Evolutionary conservation across 1,284 basidiomycete genomes (phyloP).

Genomic region (Coriolopsis trogii): DNA sequence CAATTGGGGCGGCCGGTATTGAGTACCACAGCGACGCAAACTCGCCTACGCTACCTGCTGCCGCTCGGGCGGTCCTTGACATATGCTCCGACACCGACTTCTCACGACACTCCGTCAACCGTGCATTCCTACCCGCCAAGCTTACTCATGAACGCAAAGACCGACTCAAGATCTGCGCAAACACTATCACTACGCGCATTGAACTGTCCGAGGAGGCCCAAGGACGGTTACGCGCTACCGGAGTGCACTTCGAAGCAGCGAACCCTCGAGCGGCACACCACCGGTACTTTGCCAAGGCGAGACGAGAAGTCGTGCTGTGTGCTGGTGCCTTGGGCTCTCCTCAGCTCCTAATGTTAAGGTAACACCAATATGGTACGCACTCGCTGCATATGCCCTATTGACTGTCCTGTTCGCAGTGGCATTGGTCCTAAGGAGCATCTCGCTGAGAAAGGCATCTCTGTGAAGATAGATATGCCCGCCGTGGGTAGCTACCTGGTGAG

Average conservation of each 20-base stretch:
- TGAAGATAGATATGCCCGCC: constrained; percentile 35
- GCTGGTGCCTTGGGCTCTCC: constrained; percentile 38
- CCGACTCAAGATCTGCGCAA: constrained; percentile 33
- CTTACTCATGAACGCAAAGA: constrained; percentile 22
- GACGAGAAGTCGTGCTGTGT: constrained; percentile 35
- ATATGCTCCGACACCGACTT: constrained; percentile 27
- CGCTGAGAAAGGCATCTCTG: constrained; percentile 28
- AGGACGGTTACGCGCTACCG: constrained; percentile 1
- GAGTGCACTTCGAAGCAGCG: constrained; percentile 19
- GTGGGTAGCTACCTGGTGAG: constrained; percentile 34
- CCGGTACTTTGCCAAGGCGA: constrained; percentile 24
- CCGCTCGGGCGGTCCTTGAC: constrained; percentile 26
- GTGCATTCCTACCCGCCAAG: constrained; percentile 32
- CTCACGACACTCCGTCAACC: constrained; percentile 29
- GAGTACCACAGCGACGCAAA: constrained; percentile 32
- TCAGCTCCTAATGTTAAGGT: constrained; percentile 39
- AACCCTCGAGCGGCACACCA: constrained; percentile 3
- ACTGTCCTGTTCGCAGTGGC: constrained; percentile 16
- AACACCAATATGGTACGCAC: constrained; percentile 11
- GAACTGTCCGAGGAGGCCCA: constrained; percentile 7
- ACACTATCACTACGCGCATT: constrained; percentile 25
- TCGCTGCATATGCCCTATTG: not conserved
- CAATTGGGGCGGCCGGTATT: constrained; percentile 23
- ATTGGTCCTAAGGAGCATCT: constrained; percentile 35
- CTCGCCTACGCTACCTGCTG: constrained; percentile 25